Base-by-base conservation (phyloP, 495 filamentous ascomycete species). In the Tuber melanosporum region DNA sequence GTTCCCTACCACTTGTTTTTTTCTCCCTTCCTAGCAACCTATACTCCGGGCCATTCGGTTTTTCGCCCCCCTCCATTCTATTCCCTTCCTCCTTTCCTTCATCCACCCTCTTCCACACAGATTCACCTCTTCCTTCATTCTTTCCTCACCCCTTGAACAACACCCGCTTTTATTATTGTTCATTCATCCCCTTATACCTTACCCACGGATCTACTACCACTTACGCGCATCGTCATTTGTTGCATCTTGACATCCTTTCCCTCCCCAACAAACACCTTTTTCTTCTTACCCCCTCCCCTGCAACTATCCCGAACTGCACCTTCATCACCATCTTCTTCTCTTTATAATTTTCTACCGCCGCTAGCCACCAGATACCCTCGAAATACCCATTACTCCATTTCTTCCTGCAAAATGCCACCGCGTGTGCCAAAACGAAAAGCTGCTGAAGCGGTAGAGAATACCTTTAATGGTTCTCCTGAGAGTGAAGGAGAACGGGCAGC, bases 401-500 rank as follows among this genome's bases (percentile, higher is more conserved):
- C 26, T 45, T 36, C 10, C 66, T 44, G 46, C 73, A 70, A 81
- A 22, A 81, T 82, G 80, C 70, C 80, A 47, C 77, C 78, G 71
- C 80, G 81, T 71, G 74, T 75, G 20, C 77, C 81, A 66, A 82
- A 82, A 73, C 81, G 81, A 49, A 82, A 82, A 72, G 81, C 80
- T 72, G 80, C 79, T 62, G 81, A 77, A 42, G 71, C 78, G 62
- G 81, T 79, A 32, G 81, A 81, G 39, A 77, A 66, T 70, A 74
- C 71, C 39, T 43, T 43, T 15, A 46, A 46, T 46, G 10, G 71
- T 46, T 42, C 41, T 42, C 41, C 44, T 26, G 71, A 81, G 72
- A 44, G 74, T 42, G 80, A 82, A 45, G 72, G 76, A 57, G 75
- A 81, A 77, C 81, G 47, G 44, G 69, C 73, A 73, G 69, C 79